Evolutionary conservation across 805 yeast species (phyloP).

Genomic region (Candida broadrunensis): DNA sequence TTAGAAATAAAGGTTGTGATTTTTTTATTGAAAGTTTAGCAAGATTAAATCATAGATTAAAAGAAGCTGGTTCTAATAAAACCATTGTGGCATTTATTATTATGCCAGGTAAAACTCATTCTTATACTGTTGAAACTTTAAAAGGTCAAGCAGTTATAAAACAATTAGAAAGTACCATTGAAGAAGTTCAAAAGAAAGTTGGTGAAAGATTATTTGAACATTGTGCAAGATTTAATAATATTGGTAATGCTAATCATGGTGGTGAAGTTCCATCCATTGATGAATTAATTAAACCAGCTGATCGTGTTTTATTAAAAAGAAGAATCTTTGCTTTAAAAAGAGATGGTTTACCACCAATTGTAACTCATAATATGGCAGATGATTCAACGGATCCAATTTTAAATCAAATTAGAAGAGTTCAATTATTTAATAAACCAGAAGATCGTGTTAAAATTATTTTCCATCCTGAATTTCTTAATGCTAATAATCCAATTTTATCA

Average conservation of each 20-base stretch:
- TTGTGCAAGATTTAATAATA: conserved; percentile 64
- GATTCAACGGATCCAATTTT: conserved; percentile 89
- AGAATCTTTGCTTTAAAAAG: conserved; percentile 91
- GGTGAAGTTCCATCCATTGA: conserved; percentile 72
- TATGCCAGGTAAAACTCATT: conserved; percentile 95
- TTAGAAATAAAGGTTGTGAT: conserved; percentile 94
- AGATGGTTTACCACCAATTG: conserved; percentile 88
- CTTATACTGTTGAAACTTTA: conserved; percentile 93
- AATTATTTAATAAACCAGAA: conserved; percentile 81
- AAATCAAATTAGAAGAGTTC: conserved; percentile 87
- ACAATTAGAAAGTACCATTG: conserved; percentile 84
- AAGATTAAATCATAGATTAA: conserved; percentile 82
- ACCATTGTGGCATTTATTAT: conserved; percentile 96
- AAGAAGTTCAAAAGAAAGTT: conserved; percentile 80
- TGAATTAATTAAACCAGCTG: conserved; percentile 81
- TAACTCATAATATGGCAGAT: conserved; percentile 94
- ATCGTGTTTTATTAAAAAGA: conserved; percentile 83
- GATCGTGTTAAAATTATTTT: conserved; percentile 94
- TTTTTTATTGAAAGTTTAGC: conserved; percentile 92
- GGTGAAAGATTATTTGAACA: conserved; percentile 88
- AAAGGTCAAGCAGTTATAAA: conserved; percentile 95
- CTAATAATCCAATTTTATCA: conserved; percentile 90
- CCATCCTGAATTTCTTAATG: conserved; percentile 96
- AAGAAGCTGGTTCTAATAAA: conserved; percentile 76
- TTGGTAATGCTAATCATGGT: conserved; percentile 39